Evolutionary conservation across 2,329 filamentous ascomycete genomes (phyloP).

Genomic region (Fusarium sublunatum): DNA sequence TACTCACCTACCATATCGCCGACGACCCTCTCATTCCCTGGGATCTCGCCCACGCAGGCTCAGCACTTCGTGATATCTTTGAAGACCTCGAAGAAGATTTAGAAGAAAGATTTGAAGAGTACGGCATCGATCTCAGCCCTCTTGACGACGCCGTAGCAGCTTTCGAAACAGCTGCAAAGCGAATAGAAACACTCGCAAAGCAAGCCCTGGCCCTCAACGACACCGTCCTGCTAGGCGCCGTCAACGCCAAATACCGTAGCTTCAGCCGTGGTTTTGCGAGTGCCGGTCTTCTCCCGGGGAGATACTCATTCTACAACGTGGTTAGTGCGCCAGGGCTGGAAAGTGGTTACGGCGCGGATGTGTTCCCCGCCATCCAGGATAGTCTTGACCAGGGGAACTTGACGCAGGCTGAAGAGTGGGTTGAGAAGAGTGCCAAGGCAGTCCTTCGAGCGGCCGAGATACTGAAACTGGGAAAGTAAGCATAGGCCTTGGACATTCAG

Average conservation of each 20-base stretch:
- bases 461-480: constrained; percentile 10
- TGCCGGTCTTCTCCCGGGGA: constrained; percentile 21
- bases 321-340: constrained; percentile 30
- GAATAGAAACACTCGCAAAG: constrained; percentile 2
- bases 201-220: constrained; percentile 21
- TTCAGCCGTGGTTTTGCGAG: constrained; percentile 31
- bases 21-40: constrained; percentile 30
- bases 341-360: constrained; percentile 35
- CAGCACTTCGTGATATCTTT: constrained; percentile 22
- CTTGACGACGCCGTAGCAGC: constrained; percentile 17
- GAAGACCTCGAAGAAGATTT: constrained; percentile 31
- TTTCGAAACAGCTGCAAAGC: constrained; percentile 18
- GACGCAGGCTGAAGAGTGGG: constrained; percentile 36
- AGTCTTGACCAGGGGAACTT: constrained; percentile 33
- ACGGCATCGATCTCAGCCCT: neutral
- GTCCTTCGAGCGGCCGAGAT: constrained; percentile 33
- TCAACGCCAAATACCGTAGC: constrained; percentile 20
- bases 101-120: constrained; percentile 7
- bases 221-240: neutral
- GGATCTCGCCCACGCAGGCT: constrained; percentile 23
- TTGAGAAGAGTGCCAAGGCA: constrained; percentile 32
- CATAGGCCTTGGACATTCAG: neutral
- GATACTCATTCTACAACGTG: constrained; percentile 33
- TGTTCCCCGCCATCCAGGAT: constrained; percentile 38
- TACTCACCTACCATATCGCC: constrained; percentile 33